Percentiles rank a stretch among this genome's conserved stretches.
These are phyloP conservation scores for Scytalidium sp. DNA, from an alignment of 2,329 filamentous ascomycete genomes.

Conservation along the genomic window DNA sequence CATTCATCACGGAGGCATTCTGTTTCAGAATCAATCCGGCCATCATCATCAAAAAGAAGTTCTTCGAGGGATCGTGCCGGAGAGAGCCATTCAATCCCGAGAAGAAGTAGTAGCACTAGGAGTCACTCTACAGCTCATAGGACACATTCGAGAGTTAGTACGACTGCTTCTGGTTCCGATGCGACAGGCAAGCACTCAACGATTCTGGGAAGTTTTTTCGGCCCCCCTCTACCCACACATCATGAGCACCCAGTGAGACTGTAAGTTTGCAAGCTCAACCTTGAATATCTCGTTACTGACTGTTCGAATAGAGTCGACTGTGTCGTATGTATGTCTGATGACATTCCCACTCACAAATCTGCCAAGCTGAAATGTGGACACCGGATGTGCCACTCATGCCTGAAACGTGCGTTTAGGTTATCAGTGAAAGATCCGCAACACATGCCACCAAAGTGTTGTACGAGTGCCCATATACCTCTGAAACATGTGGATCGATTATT, in stretches of 20 bases:
- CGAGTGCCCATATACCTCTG: slow-evolving; percentile 66
- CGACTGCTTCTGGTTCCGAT: slow-evolving; percentile 8
- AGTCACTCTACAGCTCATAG: slow-evolving; percentile 14
- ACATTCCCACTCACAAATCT: slow-evolving; percentile 59
- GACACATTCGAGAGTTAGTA: slow-evolving; percentile 10
- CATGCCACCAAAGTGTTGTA: slow-evolving; percentile 86
- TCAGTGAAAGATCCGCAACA: slow-evolving; percentile 74
- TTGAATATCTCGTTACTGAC: slow-evolving; percentile 9
- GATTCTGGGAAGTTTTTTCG: slow-evolving; percentile 20
- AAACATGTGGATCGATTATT: slow-evolving; percentile 76
- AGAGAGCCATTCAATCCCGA: slow-evolving; percentile 11
- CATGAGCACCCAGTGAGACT: slow-evolving; percentile 22
- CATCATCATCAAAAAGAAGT: slow-evolving; percentile 22
- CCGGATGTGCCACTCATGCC: slow-evolving; percentile 74
- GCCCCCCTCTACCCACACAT: slow-evolving; percentile 11
- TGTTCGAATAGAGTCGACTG: slow-evolving; percentile 59
- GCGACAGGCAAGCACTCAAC: slow-evolving; percentile 12
- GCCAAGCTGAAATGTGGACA: slow-evolving; percentile 76
- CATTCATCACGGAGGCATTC: slow-evolving; percentile 18
- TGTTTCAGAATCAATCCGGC: slow-evolving; percentile 10
- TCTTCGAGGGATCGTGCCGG: slow-evolving; percentile 12
- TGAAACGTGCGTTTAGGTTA: slow-evolving; percentile 71
- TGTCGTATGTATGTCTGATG: slow-evolving; percentile 66
- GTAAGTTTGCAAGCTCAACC: slow-evolving; percentile 11
- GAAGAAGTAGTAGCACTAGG: slow-evolving; percentile 21